A percentile compares a stretch with the other conserved stretches of the same genome.
These are phyloP conservation scores for Cardamine resedifolia DNA, from an alignment of 345 rosid species.

Conservation along the genomic window DNA sequence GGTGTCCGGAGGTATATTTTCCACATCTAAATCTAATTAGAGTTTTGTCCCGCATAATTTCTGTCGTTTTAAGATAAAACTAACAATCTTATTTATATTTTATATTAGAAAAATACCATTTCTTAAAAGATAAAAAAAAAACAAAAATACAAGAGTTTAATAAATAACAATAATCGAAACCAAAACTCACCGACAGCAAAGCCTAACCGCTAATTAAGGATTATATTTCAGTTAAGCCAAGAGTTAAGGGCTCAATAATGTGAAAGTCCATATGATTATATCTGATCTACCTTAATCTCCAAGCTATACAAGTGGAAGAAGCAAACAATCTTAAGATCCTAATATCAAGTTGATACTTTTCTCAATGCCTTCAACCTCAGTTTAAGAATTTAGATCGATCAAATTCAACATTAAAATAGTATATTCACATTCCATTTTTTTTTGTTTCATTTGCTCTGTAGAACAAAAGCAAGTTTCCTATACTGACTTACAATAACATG, in stretches of 20 bases:
- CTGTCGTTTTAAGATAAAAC: neutral
- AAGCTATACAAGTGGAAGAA: neutral
- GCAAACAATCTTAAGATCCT: too few species aligned
- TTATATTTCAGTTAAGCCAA: too few species aligned
- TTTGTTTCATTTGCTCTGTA: neutral
- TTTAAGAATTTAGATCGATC: neutral
- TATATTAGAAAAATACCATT: neutral
- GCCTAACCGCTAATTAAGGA: too few species aligned
- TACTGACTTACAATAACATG: slow-evolving; percentile 17
- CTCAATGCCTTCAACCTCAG: neutral
- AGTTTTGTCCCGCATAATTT: neutral
- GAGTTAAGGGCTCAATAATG: slow-evolving; percentile 8
- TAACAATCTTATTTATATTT: neutral
- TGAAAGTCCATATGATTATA: slow-evolving; percentile 6
- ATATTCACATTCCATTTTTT: slow-evolving; percentile 18
- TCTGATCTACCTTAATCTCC: slow-evolving; percentile 15
- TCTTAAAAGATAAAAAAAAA: neutral
- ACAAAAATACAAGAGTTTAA: too few species aligned
- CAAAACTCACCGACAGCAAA: neutral
- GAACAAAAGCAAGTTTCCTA: slow-evolving; percentile 26
- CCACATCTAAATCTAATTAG: neutral
- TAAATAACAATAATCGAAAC: neutral
- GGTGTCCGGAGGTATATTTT: neutral
- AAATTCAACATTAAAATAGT: slow-evolving; percentile 1
- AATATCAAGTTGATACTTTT: too few species aligned